Evolutionary conservation across 352 stramenopile species (phyloP), one percentile per base, ranked within the genome.

Genomic region (Phytophthora niederhauseri): DNA sequence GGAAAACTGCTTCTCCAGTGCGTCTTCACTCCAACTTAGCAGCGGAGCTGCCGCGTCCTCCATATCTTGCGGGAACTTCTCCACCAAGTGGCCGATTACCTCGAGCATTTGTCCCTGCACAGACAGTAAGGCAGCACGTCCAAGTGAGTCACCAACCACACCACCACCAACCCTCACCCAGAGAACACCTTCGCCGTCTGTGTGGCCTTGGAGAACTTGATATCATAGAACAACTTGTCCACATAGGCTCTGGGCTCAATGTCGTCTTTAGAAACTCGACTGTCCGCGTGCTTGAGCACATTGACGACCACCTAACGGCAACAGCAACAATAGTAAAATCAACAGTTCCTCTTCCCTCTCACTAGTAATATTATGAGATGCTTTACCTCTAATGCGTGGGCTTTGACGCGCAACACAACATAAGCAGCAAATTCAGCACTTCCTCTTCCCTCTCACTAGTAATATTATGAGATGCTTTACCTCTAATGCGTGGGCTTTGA

Each of bases 1-100:
- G 5, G 75, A 69, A 45, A 94, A 95, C 46, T 95, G 87, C 61
- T 93, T 91, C 17, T 93, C 81, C 46, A 95, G 69, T 22, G 71
- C 63, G 11, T 84, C 78, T 70, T 95, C 87, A 26, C 88, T 84
- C 87, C 87, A 95, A 28, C 65, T 69, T 8, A 94, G 43, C 31
- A 92, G 51, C 11, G 75, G n/a, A 2, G 41, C 9, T 45, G 79
- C 72, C 49, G 61, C 63, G 0, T 66, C 38, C 14, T 78, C 49
- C 15, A 87, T 46, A 7, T 91, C 66, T 0, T 31, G 8, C 1
- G 77, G 73, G 57, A 92, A 94, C 11, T 70, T 67, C n/a, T 70
- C 76, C n/a, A 81, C 76, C 20, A 92, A 56, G 57, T 87, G 73
- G 3, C 82, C 82, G 70, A 94, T 80, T 1, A 88, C 70, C 69